Evolutionary conservation across 257 asterid species (phyloP).

Genomic region (Verbascum thapsus): DNA sequence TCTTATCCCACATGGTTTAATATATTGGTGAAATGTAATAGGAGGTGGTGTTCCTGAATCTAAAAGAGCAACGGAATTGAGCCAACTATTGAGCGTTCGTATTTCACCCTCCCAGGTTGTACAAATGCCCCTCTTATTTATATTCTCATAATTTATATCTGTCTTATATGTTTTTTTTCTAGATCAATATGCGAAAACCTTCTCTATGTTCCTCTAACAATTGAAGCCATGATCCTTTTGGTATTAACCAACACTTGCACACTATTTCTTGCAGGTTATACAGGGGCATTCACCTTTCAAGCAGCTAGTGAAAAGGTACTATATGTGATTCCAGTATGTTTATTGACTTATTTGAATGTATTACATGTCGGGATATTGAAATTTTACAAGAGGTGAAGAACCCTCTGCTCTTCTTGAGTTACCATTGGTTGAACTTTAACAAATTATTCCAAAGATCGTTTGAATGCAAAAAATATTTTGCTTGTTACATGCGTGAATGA

Average conservation of each 20-base stretch:
- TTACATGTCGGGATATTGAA: conserved; percentile 2
- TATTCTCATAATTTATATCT: background rate
- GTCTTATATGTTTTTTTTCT: conserved; percentile 6
- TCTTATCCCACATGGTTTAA: too few relatives aligned
- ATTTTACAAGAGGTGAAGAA: background rate
- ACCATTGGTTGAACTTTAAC: background rate
- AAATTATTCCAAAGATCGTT: background rate
- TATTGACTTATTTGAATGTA: conserved; percentile 22
- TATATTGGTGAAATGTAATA: conserved; percentile 12
- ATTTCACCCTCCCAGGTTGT: conserved; percentile 71
- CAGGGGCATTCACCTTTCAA: conserved; percentile 93
- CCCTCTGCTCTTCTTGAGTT: conserved; percentile 3
- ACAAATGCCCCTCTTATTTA: conserved; percentile 7
- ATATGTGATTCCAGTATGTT: background rate
- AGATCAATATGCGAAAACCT: conserved; percentile 10
- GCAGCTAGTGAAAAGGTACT: conserved; percentile 65
- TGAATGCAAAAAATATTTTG: background rate
- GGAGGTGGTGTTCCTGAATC: conserved; percentile 98
- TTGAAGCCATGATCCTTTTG: conserved; percentile 16
- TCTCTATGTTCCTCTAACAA: background rate
- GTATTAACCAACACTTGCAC: conserved; percentile 16
- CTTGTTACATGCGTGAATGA: conserved; percentile 13
- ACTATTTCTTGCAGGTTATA: conserved; percentile 67
- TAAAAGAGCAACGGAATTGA: conserved; percentile 68
- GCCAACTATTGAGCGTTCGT: conserved; percentile 58